Evolutionary conservation across 148 eudicot species (phyloP).

Genomic region (Spergularia bocconei): DNA sequence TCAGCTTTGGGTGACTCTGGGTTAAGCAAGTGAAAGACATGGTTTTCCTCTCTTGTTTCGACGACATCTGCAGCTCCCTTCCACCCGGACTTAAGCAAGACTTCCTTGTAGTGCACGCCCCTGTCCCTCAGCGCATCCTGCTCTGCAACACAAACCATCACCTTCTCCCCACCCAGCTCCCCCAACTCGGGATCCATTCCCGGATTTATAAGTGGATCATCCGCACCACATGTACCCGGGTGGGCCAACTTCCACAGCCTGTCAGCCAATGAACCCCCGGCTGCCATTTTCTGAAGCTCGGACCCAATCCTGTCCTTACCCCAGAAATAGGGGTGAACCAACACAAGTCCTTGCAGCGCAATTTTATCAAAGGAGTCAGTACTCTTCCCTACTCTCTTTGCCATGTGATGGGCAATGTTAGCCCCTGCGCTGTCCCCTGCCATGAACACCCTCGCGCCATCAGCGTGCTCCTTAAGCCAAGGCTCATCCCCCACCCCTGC

Average conservation of each 20-base stretch:
- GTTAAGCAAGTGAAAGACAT: slow-evolving; percentile 47
- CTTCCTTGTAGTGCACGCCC: slow-evolving; percentile 36
- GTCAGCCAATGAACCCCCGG: not conserved
- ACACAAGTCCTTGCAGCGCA: slow-evolving; percentile 22
- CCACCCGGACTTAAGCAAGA: slow-evolving; percentile 38
- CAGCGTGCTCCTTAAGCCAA: slow-evolving; percentile 40
- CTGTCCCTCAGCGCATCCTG: slow-evolving; percentile 35
- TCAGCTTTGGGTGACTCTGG: slow-evolving; percentile 25
- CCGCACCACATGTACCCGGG: slow-evolving; percentile 24
- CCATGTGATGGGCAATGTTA: slow-evolving; percentile 33
- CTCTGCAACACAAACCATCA: slow-evolving; percentile 45
- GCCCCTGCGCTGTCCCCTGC: slow-evolving; percentile 71
- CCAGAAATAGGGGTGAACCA: slow-evolving; percentile 27
- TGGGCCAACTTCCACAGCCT: slow-evolving; percentile 35
- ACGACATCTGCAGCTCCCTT: slow-evolving; percentile 35
- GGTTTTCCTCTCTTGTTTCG: slow-evolving; percentile 36
- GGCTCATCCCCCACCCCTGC: slow-evolving; percentile 20
- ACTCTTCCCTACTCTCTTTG: slow-evolving; percentile 17
- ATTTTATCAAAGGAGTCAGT: not conserved
- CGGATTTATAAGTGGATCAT: slow-evolving; percentile 46
- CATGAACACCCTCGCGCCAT: slow-evolving; percentile 32
- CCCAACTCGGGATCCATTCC: slow-evolving; percentile 24
- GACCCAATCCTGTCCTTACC: slow-evolving; percentile 26
- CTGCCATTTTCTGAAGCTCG: not conserved
- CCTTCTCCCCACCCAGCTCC: slow-evolving; percentile 28